phyloP scores from a whole-genome alignment of 306 rosid species.

The Echinosophora koreensis region DNA sequence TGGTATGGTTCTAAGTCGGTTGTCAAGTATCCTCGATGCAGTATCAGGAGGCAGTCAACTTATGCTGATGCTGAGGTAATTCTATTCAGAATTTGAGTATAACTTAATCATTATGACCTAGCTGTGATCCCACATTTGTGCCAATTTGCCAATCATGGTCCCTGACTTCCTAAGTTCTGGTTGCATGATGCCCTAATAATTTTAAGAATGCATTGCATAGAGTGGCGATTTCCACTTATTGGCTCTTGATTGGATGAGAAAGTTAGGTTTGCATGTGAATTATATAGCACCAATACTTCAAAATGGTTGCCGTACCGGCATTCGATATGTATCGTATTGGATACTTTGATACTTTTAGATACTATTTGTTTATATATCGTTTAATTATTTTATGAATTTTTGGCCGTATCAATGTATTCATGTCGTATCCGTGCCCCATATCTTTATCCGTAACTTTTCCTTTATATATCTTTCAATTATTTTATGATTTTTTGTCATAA shows the following conservation, averaged over 20 bases:
- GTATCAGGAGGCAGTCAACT: slow-evolving; percentile 84
- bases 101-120: background rate
- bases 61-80: slow-evolving; percentile 94
- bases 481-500: too few species aligned
- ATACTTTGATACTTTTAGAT: too few species aligned
- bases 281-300: too few species aligned
- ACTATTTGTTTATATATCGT: too few species aligned
- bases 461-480: too few species aligned
- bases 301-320: too few species aligned
- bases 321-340: too few species aligned
- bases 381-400: too few species aligned
- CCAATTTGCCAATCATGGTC: background rate
- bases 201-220: background rate
- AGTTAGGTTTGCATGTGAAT: background rate
- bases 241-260: slow-evolving; percentile 13
- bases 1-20: slow-evolving; percentile 87
- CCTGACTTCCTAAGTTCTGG: background rate
- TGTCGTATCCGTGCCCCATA: too few species aligned
- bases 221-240: background rate
- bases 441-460: too few species aligned
- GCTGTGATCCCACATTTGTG: background rate
- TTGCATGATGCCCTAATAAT: background rate
- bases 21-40: slow-evolving; percentile 85
- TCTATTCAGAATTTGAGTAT: slow-evolving; percentile 33
- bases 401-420: too few species aligned